Percentiles rank a stretch among this genome's conserved stretches.
These are phyloP conservation scores for Saksenaea oblongispora DNA, from an alignment of 371 early-diverging fungal genomes.

Conservation along the genomic window DNA sequence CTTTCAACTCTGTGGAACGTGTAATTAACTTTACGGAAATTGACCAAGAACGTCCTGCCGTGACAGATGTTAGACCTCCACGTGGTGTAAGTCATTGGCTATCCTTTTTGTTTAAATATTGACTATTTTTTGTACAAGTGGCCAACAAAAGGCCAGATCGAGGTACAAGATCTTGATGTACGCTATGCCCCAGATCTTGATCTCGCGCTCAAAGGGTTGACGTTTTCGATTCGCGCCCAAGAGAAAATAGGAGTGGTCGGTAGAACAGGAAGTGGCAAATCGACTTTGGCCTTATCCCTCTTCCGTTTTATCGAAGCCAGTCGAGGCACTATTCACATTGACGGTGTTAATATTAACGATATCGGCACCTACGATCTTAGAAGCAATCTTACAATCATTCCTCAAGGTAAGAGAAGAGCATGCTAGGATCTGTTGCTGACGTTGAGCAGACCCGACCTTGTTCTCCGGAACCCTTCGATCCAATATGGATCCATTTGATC, in stretches of 20 bases:
- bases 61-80: conserved; percentile 30
- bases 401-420: neutral
- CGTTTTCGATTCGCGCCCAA: conserved; percentile 40
- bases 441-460: conserved; percentile 55
- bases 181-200: conserved; percentile 58
- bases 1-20: conserved; percentile 77
- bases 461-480: conserved; percentile 60
- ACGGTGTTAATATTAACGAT: neutral
- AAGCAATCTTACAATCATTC: neutral
- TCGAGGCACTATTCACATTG: neutral
- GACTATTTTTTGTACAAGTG: conserved; percentile 33
- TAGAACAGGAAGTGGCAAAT: conserved; percentile 68
- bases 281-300: conserved; percentile 54
- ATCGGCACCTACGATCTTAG: neutral
- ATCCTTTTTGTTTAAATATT: neutral
- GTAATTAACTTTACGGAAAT: conserved; percentile 61
- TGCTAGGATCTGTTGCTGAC: conserved; percentile 49
- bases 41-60: conserved; percentile 60
- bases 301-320: conserved; percentile 59
- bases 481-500: conserved; percentile 62
- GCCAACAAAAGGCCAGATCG: conserved; percentile 65
- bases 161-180: conserved; percentile 43
- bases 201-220: conserved; percentile 48
- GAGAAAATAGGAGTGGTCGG: conserved; percentile 50
- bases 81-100: neutral